These are phyloP conservation scores for Jaltomata sinuosa DNA, from an alignment of 257 asterid genomes.

Conservation along the genomic window DNA sequence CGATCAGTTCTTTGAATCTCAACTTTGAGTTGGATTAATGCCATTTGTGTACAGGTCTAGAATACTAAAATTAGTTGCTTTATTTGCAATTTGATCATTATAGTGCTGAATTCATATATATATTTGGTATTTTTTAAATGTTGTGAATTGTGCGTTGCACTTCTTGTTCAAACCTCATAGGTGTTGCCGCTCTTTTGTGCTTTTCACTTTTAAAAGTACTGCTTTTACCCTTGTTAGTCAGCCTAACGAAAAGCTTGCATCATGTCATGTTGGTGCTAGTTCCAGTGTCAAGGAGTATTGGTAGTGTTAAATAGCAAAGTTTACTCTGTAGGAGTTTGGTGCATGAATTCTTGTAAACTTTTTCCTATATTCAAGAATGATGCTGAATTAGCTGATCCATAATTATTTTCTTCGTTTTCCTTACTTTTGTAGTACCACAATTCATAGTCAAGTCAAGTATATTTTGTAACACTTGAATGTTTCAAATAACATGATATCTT, in stretches of 20 bases:
- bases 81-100: not conserved
- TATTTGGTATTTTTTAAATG: not conserved
- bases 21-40: not conserved
- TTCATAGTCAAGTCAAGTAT: not conserved
- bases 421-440: not conserved
- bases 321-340: not conserved
- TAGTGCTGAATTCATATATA: not conserved
- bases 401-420: not conserved
- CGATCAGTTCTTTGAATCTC: not conserved
- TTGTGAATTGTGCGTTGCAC: not conserved
- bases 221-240: not conserved
- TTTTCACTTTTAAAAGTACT: not conserved
- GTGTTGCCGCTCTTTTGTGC: not conserved
- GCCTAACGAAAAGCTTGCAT: not conserved
- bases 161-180: not conserved
- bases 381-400: not conserved
- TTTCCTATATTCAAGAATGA: not conserved
- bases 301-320: not conserved
- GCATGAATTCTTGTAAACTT: not conserved
- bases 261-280: not conserved
- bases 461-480: not conserved
- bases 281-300: not conserved
- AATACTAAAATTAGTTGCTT: not conserved
- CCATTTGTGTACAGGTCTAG: not conserved
- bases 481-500: not conserved